Conservation (phyloP, 345 rosid genomes). For the Orychophragmus violaceus region DNA sequence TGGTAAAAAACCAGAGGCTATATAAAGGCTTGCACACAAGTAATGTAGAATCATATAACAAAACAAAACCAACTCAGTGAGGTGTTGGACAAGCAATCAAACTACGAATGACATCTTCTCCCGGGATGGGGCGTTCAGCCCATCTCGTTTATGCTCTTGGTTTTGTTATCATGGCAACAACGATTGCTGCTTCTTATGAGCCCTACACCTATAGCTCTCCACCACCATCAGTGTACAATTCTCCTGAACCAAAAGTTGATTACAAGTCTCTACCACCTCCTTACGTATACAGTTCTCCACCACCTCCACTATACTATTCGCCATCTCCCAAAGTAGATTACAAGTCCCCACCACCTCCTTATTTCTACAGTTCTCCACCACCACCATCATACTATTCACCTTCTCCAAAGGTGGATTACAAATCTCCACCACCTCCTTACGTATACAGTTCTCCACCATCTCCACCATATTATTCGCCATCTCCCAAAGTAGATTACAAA, state of each 20-base stretch:
- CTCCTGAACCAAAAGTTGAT: not conserved
- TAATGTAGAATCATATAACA: slow-evolving; percentile 4
- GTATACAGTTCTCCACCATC: not conserved
- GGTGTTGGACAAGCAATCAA: not conserved
- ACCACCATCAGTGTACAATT: not conserved
- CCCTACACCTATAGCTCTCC: slow-evolving; percentile 18
- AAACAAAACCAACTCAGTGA: not conserved
- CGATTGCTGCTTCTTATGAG: slow-evolving; percentile 27
- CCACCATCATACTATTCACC: not conserved
- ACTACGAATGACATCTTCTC: slow-evolving; percentile 18
- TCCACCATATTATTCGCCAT: not conserved
- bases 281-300: not conserved
- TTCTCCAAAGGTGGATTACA: not conserved
- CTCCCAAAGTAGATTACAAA: not conserved
- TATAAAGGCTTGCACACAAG: slow-evolving; percentile 2
- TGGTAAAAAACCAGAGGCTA: slow-evolving; percentile 5
- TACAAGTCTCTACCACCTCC: not conserved
- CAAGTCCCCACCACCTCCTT: not conserved
- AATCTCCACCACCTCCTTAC: slow-evolving; percentile 1
- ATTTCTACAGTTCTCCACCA: not conserved
- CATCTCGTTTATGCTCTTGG: slow-evolving; percentile 27
- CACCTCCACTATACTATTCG: too few species aligned
- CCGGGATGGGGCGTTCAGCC: slow-evolving; percentile 28
- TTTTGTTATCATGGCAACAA: slow-evolving; percentile 16
- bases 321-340: not conserved